Conservation (phyloP, 2,329 filamentous ascomycete genomes). For the Dryadomyces quercivorus region DNA sequence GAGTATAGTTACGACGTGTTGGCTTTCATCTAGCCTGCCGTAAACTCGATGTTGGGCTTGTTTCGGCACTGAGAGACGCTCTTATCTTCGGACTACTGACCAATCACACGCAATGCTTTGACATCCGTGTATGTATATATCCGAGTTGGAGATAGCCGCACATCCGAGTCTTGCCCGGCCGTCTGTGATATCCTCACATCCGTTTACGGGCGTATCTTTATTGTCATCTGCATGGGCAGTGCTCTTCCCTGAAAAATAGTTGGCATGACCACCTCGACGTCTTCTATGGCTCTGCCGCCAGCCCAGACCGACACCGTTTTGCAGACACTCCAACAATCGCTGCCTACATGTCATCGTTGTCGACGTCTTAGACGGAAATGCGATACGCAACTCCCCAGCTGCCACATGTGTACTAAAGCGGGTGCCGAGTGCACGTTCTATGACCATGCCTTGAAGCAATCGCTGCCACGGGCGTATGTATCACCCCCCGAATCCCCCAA, state of each 20-base stretch:
- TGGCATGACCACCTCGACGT: neutral
- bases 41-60: too few species aligned
- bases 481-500: neutral
- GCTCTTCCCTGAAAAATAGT: neutral
- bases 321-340: constrained; percentile 7
- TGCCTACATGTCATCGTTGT: constrained; percentile 11
- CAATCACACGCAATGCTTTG: neutral
- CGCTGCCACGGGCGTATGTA: constrained; percentile 6
- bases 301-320: neutral
- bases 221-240: neutral
- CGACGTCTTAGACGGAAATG: constrained; percentile 10
- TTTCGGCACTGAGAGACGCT: too few species aligned
- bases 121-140: neutral
- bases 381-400: constrained; percentile 11
- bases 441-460: constrained; percentile 11
- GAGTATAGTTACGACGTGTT: neutral
- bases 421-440: constrained; percentile 9
- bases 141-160: neutral
- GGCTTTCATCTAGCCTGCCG: too few species aligned
- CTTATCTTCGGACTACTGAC: neutral
- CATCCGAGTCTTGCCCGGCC: neutral
- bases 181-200: neutral
- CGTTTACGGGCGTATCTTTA: neutral
- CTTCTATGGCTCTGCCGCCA: neutral
- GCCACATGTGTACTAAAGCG: constrained; percentile 7